Percentiles rank a stretch among this genome's conserved stretches.
Conservation (phyloP, 2,329 filamentous ascomycete species). For the Aspergillus calidoustus region DNA sequence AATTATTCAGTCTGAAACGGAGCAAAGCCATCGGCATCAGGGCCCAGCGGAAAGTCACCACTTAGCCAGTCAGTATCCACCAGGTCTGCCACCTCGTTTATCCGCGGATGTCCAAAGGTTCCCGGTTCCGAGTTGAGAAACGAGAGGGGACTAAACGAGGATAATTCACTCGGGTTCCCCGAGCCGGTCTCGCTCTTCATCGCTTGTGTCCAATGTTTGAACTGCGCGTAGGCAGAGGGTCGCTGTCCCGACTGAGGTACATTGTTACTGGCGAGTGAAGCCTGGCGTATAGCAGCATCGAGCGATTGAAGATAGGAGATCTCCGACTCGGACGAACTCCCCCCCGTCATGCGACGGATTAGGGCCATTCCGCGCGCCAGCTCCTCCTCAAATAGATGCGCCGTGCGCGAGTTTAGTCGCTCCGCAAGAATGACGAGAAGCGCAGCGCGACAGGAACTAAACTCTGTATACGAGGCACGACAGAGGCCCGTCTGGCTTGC, state of each 20-base stretch:
- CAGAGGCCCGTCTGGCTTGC: background rate
- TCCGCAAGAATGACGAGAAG: background rate
- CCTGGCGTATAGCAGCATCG: background rate
- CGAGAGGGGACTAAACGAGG: background rate
- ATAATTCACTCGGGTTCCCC: background rate
- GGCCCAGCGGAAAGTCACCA: background rate
- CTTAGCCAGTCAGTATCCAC: background rate
- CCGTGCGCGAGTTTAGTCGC: background rate
- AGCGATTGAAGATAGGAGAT: background rate
- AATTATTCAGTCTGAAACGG: background rate
- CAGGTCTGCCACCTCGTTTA: background rate
- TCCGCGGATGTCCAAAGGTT: background rate
- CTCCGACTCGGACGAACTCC: background rate
- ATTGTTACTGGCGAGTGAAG: background rate
- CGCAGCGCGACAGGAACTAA: slow-evolving; percentile 3
- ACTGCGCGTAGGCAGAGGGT: background rate
- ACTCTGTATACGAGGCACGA: slow-evolving; percentile 3
- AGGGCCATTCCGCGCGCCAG: background rate
- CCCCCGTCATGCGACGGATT: background rate
- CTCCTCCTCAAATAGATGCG: background rate
- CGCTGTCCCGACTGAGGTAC: background rate
- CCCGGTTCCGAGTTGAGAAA: background rate
- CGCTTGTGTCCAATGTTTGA: background rate
- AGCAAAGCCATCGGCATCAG: background rate
- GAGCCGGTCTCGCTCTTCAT: background rate